A percentile compares a stretch with the other conserved stretches of the same genome.
phyloP scores from a whole-genome alignment of 257 asterid genomes.

The Cordia subcordata region DNA sequence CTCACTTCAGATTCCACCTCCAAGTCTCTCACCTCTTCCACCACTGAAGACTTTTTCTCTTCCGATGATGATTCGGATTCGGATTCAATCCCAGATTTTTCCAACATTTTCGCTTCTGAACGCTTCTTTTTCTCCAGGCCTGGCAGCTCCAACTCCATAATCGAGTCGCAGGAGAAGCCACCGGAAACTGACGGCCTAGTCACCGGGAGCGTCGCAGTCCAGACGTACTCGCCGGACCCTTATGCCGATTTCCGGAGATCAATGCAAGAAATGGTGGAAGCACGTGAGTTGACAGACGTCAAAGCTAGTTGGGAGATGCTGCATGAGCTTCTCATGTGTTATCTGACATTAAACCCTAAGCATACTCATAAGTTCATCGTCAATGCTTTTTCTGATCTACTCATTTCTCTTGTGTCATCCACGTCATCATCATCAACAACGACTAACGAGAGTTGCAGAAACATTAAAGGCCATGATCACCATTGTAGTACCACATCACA shows the following conservation, averaged over 20 bases:
- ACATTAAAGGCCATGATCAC: neutral
- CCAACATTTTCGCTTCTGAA: constrained; percentile 63
- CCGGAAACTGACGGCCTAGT: constrained; percentile 15
- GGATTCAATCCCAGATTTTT: constrained; percentile 46
- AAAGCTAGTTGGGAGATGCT: constrained; percentile 50
- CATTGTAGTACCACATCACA: constrained; percentile 12
- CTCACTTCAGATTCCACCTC: constrained; percentile 37
- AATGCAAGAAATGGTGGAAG: constrained; percentile 82
- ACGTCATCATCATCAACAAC: neutral
- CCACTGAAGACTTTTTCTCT: constrained; percentile 19
- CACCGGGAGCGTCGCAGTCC: constrained; percentile 55
- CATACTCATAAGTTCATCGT: constrained; percentile 63
- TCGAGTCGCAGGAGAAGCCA: constrained; percentile 23
- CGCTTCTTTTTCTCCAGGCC: constrained; percentile 86
- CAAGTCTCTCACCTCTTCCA: constrained; percentile 37
- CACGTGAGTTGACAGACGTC: constrained; percentile 29
- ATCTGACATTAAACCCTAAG: constrained; percentile 54
- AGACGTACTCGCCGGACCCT: constrained; percentile 66
- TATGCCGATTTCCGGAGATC: constrained; percentile 57
- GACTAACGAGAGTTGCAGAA: too few species aligned
- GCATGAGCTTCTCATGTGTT: constrained; percentile 67
- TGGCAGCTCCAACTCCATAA: constrained; percentile 68
- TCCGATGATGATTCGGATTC: constrained; percentile 31
- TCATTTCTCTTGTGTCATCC: constrained; percentile 41
- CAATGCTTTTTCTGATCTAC: constrained; percentile 66